Percentiles rank a stretch among this genome's conserved stretches.
Evolutionary conservation across 805 yeast genomes (phyloP).

Genomic region (Lipomyces starkeyi): DNA sequence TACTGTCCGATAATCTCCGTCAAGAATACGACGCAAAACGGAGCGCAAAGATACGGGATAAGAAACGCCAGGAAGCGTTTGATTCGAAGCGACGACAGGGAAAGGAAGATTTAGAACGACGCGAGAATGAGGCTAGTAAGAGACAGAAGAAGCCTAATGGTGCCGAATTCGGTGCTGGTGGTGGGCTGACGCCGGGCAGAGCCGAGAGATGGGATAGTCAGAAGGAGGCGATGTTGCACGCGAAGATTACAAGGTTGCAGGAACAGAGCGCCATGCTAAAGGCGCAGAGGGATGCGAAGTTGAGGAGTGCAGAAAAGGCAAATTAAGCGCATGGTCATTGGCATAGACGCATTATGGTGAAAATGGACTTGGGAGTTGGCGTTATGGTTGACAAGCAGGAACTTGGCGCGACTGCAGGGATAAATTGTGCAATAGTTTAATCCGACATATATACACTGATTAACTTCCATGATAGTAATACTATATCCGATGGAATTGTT

Average conservation of each 20-base stretch:
- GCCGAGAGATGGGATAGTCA: conserved; percentile 17
- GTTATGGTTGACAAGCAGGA: neutral
- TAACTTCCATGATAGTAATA: neutral
- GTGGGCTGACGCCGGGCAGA: neutral
- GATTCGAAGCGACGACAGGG: conserved; percentile 27
- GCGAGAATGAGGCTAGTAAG: conserved; percentile 26
- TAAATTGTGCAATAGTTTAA: neutral
- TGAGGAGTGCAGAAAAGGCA: conserved; percentile 13
- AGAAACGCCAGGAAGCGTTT: conserved; percentile 28
- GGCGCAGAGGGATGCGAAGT: conserved; percentile 27
- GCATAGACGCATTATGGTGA: neutral
- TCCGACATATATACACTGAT: neutral
- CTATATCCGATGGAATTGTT: neutral
- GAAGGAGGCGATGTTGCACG: conserved; percentile 25
- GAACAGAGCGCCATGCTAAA: conserved; percentile 32
- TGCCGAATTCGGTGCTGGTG: neutral
- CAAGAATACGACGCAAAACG: conserved; percentile 68
- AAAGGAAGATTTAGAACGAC: conserved; percentile 32
- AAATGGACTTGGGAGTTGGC: neutral
- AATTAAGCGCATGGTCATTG: neutral
- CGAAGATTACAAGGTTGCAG: conserved; percentile 28
- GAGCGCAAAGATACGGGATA: conserved; percentile 19
- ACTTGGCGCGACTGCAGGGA: neutral
- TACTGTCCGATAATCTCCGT: conserved; percentile 79
- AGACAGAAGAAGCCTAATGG: neutral